phyloP scores from a whole-genome alignment of 371 early-diverging fungal species.

The Rhizopus sp. region DNA sequence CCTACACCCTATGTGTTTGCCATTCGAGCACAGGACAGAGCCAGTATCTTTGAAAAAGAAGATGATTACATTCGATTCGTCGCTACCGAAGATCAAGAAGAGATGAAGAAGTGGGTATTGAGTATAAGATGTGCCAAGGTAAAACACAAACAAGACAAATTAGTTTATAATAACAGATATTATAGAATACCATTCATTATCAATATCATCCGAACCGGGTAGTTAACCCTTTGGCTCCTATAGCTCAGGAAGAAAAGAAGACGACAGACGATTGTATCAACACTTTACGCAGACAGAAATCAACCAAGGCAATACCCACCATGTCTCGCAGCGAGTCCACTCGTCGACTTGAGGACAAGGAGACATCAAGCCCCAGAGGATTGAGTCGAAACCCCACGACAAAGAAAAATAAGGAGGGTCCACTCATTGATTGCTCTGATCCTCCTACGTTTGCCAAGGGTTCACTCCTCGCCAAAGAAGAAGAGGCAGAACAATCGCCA shows the following conservation, averaged over 20 bases:
- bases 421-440: slow-evolving; percentile 25
- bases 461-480: slow-evolving; percentile 35
- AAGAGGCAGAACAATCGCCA: slow-evolving; percentile 9
- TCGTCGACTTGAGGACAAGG: slow-evolving; percentile 14
- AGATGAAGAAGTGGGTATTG: slow-evolving; percentile 82
- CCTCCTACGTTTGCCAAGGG: slow-evolving; percentile 34
- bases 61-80: slow-evolving; percentile 83
- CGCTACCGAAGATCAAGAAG: slow-evolving; percentile 73
- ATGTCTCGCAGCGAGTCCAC: slow-evolving; percentile 25
- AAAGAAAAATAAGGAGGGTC: slow-evolving; percentile 10
- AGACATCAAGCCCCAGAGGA: slow-evolving; percentile 9
- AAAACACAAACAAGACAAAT: slow-evolving; percentile 15
- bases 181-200: slow-evolving; percentile 40
- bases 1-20: slow-evolving; percentile 86
- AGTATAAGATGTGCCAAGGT: slow-evolving; percentile 82
- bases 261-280: slow-evolving; percentile 7
- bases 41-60: slow-evolving; percentile 78
- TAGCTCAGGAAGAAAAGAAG: slow-evolving; percentile 12
- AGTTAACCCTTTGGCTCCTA: slow-evolving; percentile 36
- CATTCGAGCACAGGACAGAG: slow-evolving; percentile 76
- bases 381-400: slow-evolving; percentile 26
- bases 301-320: slow-evolving; percentile 29
- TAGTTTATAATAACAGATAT: not conserved
- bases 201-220: slow-evolving; percentile 40
- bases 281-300: slow-evolving; percentile 40